phyloP scores from a whole-genome alignment of 2,329 filamentous ascomycete genomes.

The Ceratocystis huliohia region DNA sequence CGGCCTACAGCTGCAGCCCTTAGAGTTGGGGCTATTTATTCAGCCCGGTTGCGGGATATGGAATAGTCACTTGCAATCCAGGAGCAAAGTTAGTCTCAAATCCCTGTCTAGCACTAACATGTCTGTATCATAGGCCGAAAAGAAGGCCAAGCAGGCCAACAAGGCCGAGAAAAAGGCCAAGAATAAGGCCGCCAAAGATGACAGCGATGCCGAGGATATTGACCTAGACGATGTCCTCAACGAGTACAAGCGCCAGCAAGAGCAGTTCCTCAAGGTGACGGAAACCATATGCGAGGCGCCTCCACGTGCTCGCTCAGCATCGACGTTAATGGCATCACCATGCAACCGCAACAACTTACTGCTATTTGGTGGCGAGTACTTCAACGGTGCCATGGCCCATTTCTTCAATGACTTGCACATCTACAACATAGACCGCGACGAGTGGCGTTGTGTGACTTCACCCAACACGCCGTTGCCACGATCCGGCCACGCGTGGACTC shows the following conservation, averaged over 20 bases:
- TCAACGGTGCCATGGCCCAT: constrained; percentile 74
- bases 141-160: constrained; percentile 69
- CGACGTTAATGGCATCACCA: constrained; percentile 73
- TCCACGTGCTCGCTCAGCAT: constrained; percentile 65
- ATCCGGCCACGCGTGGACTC: constrained; percentile 88
- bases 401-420: constrained; percentile 56
- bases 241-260: constrained; percentile 84
- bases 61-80: neutral
- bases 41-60: neutral
- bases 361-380: constrained; percentile 90
- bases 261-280: constrained; percentile 86
- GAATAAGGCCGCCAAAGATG: constrained; percentile 57
- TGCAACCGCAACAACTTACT: constrained; percentile 78
- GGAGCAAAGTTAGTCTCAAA: neutral
- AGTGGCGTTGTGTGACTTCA: constrained; percentile 82
- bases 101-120: neutral
- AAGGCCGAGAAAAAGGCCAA: constrained; percentile 82
- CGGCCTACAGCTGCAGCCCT: neutral
- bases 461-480: constrained; percentile 85
- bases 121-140: constrained; percentile 37
- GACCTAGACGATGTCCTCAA: constrained; percentile 89
- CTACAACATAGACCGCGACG: constrained; percentile 68
- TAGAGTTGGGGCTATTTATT: neutral
- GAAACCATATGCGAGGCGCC: constrained; percentile 59
- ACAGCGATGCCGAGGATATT: constrained; percentile 82